Percentiles rank a stretch among this genome's conserved stretches.
These are phyloP conservation scores for Linum lewisii DNA, from an alignment of 345 rosid species.

Conservation along the genomic window DNA sequence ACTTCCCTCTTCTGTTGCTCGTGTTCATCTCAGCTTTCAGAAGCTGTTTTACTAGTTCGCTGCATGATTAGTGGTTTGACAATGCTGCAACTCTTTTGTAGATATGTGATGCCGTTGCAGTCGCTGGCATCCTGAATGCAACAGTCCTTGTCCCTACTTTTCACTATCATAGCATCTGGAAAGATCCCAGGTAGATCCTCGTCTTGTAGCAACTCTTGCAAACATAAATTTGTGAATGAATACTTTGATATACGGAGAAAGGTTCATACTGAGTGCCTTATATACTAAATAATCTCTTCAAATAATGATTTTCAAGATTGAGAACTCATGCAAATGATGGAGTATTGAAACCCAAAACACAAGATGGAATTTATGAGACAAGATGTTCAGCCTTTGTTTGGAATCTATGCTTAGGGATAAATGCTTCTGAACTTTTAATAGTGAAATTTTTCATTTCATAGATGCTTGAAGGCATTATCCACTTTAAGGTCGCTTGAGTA, in stretches of 20 bases:
- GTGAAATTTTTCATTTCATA: neutral
- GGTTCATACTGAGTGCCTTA: neutral
- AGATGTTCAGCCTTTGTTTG: neutral
- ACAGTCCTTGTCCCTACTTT: slow-evolving; percentile 88
- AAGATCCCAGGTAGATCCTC: slow-evolving; percentile 73
- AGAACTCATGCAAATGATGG: no score
- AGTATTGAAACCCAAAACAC: neutral
- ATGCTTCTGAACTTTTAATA: neutral
- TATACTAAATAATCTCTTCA: no score
- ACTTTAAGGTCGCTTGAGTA: neutral
- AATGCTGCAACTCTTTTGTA: slow-evolving; percentile 26
- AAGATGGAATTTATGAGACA: no score
- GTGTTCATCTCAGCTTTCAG: neutral
- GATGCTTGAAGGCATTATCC: neutral
- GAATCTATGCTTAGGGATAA: neutral
- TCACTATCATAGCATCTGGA: slow-evolving; percentile 97
- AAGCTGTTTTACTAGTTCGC: slow-evolving; percentile 11
- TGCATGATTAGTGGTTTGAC: slow-evolving; percentile 16
- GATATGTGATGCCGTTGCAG: slow-evolving; percentile 99
- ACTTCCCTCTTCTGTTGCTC: neutral
- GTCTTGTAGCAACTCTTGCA: neutral
- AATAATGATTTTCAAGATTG: no score
- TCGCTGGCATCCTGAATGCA: slow-evolving; percentile 98
- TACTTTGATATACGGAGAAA: neutral
- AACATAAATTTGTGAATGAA: neutral